Conservation (phyloP, 1,284 basidiomycete species). For the Ceratobasidium sp. region DNA sequence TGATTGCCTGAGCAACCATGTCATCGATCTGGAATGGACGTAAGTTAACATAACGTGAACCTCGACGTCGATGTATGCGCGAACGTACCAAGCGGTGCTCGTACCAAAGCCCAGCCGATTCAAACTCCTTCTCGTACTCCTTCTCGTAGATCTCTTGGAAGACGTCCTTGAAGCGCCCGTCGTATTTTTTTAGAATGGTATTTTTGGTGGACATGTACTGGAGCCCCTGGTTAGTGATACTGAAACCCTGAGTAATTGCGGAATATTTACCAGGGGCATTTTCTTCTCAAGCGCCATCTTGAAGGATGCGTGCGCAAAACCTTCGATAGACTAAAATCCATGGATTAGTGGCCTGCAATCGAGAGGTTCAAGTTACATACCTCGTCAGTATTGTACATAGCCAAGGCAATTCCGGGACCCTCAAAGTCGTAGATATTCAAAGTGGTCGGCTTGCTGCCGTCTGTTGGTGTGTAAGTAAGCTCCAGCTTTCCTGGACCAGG, state of each 20-base stretch:
- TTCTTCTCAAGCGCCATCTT: constrained; percentile 98
- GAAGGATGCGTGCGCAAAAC: constrained; percentile 97
- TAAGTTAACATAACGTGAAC: constrained; percentile 13
- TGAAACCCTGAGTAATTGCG: neutral
- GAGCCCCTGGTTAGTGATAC: constrained; percentile 20
- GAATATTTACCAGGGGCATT: constrained; percentile 76
- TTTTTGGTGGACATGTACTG: constrained; percentile 98
- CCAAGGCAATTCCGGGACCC: constrained; percentile 86
- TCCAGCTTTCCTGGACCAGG: constrained; percentile 91
- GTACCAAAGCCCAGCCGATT: constrained; percentile 89
- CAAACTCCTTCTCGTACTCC: constrained; percentile 85
- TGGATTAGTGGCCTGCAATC: neutral
- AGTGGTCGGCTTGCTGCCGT: constrained; percentile 70
- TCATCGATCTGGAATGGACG: constrained; percentile 69
- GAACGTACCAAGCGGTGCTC: constrained; percentile 81
- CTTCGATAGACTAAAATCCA: constrained; percentile 77
- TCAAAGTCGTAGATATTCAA: constrained; percentile 92
- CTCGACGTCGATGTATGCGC: constrained; percentile 43
- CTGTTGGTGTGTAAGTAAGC: constrained; percentile 83
- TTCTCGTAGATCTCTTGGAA: constrained; percentile 94
- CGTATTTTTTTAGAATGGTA: constrained; percentile 96
- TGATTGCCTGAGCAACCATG: constrained; percentile 98
- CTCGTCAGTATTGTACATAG: constrained; percentile 97
- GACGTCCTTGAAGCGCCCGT: constrained; percentile 98
- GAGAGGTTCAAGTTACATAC: constrained; percentile 55